Conservation (phyloP, 2,329 filamentous ascomycete genomes). For the Alternaria viburni region DNA sequence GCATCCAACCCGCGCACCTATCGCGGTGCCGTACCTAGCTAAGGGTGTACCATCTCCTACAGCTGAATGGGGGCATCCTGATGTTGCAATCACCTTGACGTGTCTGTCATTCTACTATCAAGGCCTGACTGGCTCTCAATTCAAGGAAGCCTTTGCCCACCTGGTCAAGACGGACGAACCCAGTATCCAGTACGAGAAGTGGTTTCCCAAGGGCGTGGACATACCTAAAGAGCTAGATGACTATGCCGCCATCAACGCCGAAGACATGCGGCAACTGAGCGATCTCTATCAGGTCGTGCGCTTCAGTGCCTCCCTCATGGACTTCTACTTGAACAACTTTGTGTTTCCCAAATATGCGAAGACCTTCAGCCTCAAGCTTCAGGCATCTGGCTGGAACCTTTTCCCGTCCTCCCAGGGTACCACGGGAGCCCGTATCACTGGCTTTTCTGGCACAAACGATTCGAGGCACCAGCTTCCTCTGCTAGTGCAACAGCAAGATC, state of each 20-base stretch:
- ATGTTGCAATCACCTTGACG: constrained; percentile 55
- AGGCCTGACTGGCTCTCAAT: constrained; percentile 59
- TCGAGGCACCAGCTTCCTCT: constrained; percentile 64
- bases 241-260: constrained; percentile 66
- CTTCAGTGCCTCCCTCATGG: constrained; percentile 60
- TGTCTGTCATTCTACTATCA: constrained; percentile 67
- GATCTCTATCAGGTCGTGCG: constrained; percentile 50
- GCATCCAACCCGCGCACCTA: constrained; percentile 57
- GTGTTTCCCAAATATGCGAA: constrained; percentile 71
- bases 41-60: constrained; percentile 69
- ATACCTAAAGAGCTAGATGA: constrained; percentile 57
- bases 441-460: constrained; percentile 77
- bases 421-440: constrained; percentile 59
- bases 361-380: constrained; percentile 68
- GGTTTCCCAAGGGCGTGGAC: constrained; percentile 51
- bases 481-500: constrained; percentile 67
- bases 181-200: constrained; percentile 62
- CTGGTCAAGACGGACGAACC: constrained; percentile 65
- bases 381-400: constrained; percentile 72
- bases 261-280: constrained; percentile 59
- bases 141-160: constrained; percentile 58
- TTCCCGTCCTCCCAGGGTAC: constrained; percentile 50
- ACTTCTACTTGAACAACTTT: constrained; percentile 70
- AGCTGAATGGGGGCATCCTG: constrained; percentile 73
- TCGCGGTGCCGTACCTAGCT: constrained; percentile 69